Conservation (phyloP, 2,329 filamentous ascomycete genomes). For the Chrysosporium keratinophilum region DNA sequence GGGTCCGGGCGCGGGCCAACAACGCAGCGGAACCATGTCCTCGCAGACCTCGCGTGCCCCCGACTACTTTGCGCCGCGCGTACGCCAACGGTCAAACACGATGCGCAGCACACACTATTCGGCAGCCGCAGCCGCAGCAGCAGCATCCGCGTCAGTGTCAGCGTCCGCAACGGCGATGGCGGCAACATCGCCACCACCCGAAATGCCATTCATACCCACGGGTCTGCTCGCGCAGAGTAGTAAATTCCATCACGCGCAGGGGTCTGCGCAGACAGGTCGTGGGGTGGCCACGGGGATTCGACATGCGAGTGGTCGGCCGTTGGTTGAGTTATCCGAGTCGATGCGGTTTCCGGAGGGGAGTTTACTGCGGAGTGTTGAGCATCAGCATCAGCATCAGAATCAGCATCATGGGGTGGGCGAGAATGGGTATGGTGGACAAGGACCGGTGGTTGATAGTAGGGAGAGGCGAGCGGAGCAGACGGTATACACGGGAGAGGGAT, state of each 20-base stretch:
- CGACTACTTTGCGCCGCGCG: slow-evolving; percentile 10
- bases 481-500: slow-evolving; percentile 10
- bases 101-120: slow-evolving; percentile 20
- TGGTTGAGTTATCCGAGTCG: slow-evolving; percentile 34
- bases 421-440: slow-evolving; percentile 8
- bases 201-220: slow-evolving; percentile 27
- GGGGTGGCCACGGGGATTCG: slow-evolving; percentile 34
- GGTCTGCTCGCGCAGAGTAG: slow-evolving; percentile 28
- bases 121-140: neutral
- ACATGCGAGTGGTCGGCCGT: slow-evolving; percentile 28
- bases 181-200: neutral
- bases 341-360: slow-evolving; percentile 39
- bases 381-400: too few species aligned
- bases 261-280: slow-evolving; percentile 24
- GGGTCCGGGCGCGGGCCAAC: neutral
- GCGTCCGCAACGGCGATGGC: too few species aligned
- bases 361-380: slow-evolving; percentile 31
- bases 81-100: slow-evolving; percentile 29
- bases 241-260: slow-evolving; percentile 15
- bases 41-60: slow-evolving; percentile 4
- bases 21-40: slow-evolving; percentile 13
- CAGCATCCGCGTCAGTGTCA: too few species aligned
- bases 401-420: too few species aligned
- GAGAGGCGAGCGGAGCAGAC: neutral
- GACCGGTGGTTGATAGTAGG: slow-evolving; percentile 11